phyloP scores from a whole-genome alignment of 2,329 filamentous ascomycete species.

The Diaporthe batatas region DNA sequence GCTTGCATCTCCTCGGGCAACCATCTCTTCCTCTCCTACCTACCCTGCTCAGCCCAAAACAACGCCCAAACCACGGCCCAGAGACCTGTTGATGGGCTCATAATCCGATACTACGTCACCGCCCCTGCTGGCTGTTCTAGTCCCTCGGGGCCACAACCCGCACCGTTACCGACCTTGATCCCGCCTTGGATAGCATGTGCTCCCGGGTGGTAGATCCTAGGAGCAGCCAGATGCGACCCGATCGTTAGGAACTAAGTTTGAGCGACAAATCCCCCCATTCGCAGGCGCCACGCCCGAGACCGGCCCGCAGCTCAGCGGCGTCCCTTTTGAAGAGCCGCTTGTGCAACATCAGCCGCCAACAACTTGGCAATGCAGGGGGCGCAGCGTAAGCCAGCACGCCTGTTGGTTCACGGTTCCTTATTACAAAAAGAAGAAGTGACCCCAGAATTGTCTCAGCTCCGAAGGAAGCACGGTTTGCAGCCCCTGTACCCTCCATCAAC shows the following conservation, averaged over 20 bases:
- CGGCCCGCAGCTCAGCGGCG: conserved; percentile 22
- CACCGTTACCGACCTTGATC: conserved; percentile 15
- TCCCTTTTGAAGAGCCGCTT: conserved; percentile 14
- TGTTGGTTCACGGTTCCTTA: not conserved
- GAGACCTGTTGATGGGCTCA: not conserved
- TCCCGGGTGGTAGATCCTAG: conserved; percentile 19
- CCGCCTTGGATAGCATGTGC: conserved; percentile 3
- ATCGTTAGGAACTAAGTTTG: conserved; percentile 14
- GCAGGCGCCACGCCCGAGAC: not conserved
- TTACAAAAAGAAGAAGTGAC: conserved; percentile 24
- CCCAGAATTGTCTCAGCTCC: not conserved
- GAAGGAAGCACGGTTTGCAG: not conserved
- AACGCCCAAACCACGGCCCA: not conserved
- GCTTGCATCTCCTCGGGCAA: conserved; percentile 12
- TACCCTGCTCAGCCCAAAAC: conserved; percentile 2
- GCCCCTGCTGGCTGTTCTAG: conserved; percentile 6
- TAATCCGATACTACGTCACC: not conserved
- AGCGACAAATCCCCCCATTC: conserved; percentile 31
- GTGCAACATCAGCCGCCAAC: conserved; percentile 15
- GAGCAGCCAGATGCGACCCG: not conserved
- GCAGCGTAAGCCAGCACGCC: not conserved
- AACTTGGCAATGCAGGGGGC: conserved; percentile 15
- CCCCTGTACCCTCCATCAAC: conserved; percentile 3
- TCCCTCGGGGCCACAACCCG: conserved; percentile 4
- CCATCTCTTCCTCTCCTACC: not conserved